A percentile compares a stretch with the other conserved stretches of the same genome.
Evolutionary conservation across 2,329 filamentous ascomycete genomes (phyloP).

Genomic region (Venturiaceae sp.): DNA sequence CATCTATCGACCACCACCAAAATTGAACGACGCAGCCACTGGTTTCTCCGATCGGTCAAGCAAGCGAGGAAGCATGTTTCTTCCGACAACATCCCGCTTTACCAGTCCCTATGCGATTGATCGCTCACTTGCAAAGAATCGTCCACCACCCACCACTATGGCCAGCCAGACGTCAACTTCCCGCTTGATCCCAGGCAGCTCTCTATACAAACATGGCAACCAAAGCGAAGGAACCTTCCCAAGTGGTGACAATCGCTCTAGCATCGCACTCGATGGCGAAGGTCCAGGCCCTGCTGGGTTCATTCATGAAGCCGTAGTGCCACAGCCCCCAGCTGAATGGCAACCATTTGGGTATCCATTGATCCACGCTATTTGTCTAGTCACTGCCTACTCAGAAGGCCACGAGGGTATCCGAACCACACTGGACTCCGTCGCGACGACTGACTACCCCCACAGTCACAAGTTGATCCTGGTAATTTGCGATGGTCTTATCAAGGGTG

Average conservation of each 20-base stretch:
- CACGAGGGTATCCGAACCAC: conserved; percentile 88
- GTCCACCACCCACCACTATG: conserved; percentile 77
- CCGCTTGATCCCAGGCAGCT: conserved; percentile 58
- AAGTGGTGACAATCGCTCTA: conserved; percentile 38
- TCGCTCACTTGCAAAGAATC: conserved; percentile 40
- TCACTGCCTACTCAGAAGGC: conserved; percentile 95
- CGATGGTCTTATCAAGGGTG: conserved; percentile 94
- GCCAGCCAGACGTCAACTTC: conserved; percentile 74
- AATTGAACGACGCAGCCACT: conserved; percentile 61
- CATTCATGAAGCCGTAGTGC: conserved; percentile 90
- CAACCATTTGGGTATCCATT: conserved; percentile 94
- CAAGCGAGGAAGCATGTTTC: conserved; percentile 74
- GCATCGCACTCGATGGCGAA: conserved; percentile 49
- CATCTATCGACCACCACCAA: conserved; percentile 84
- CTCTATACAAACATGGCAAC: conserved; percentile 58
- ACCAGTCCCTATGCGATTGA: conserved; percentile 81
- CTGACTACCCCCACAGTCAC: conserved; percentile 98
- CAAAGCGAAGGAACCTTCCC: conserved; percentile 47
- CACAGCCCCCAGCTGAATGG: conserved; percentile 93
- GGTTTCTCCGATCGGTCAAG: conserved; percentile 58
- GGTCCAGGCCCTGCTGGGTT: conserved; percentile 82
- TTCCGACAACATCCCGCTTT: conserved; percentile 91
- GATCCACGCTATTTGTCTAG: conserved; percentile 85
- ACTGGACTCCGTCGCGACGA: conserved; percentile 90
- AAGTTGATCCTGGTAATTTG: conserved; percentile 95